Conservation (phyloP, 495 filamentous ascomycete genomes). For the Neurospora sp. region DNA sequence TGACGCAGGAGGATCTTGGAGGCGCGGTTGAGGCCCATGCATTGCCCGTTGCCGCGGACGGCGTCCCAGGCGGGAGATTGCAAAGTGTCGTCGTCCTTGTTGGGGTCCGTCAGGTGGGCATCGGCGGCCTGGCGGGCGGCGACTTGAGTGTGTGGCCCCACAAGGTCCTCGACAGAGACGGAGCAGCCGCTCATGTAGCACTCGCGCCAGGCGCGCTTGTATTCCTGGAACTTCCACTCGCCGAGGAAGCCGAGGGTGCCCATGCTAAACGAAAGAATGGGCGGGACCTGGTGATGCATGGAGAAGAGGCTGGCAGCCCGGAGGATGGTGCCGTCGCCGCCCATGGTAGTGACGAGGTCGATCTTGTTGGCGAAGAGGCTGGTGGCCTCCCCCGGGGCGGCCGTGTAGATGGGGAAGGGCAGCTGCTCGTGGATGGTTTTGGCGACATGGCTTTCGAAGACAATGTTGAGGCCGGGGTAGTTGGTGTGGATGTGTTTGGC, state of each 20-base stretch:
- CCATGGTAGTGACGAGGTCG: conserved; percentile 79
- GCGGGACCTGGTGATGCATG: conserved; percentile 69
- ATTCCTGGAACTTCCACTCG: conserved; percentile 90
- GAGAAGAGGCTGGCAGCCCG: conserved; percentile 87
- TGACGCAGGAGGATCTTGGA: conserved; percentile 78
- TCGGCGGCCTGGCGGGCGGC: conserved; percentile 15
- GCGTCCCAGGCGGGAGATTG: conserved; percentile 47
- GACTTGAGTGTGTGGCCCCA: conserved; percentile 34
- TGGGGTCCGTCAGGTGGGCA: neutral
- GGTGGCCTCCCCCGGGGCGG: conserved; percentile 23
- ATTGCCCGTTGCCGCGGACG: conserved; percentile 71
- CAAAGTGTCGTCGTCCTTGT: conserved; percentile 1
- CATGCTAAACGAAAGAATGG: conserved; percentile 94
- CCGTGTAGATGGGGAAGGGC: conserved; percentile 66
- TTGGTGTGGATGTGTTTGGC: conserved; percentile 68
- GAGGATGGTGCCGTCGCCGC: conserved; percentile 91
- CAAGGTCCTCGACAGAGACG: conserved; percentile 35
- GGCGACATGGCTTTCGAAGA: conserved; percentile 73
- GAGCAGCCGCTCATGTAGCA: conserved; percentile 84
- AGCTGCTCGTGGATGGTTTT: conserved; percentile 61
- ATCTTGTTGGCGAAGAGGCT: conserved; percentile 50
- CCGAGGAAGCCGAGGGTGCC: conserved; percentile 90
- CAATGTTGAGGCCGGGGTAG: conserved; percentile 70
- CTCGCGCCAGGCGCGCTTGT: conserved; percentile 81
- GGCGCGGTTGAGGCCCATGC: conserved; percentile 61